phyloP scores from a whole-genome alignment of 2,329 filamentous ascomycete genomes.

The Thermoascus crustaceus region DNA sequence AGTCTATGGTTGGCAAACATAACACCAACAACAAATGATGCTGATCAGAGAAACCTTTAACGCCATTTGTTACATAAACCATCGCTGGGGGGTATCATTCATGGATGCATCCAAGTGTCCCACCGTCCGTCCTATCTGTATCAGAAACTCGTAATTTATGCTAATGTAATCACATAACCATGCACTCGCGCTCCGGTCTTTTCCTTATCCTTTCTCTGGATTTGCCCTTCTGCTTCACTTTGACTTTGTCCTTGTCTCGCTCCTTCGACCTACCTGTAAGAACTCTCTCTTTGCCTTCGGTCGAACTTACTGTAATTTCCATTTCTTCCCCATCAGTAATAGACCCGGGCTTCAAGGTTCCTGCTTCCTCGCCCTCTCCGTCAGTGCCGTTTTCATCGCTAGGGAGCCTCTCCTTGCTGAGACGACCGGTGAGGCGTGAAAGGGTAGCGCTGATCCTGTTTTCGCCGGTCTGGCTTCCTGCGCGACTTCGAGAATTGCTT shows the following conservation, averaged over 20 bases:
- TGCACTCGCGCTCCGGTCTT: conserved; percentile 36
- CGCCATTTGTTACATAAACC: too few species aligned
- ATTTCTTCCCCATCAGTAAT: neutral
- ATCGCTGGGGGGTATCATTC: too few species aligned
- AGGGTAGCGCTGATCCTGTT: conserved; percentile 28
- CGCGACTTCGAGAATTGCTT: conserved; percentile 27
- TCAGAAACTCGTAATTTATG: too few species aligned
- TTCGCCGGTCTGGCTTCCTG: conserved; percentile 28
- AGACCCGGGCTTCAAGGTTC: conserved; percentile 11
- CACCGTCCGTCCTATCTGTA: too few species aligned
- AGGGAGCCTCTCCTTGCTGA: conserved; percentile 23
- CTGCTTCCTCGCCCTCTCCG: conserved; percentile 20
- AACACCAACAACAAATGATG: too few species aligned
- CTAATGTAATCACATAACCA: conserved; percentile 35
- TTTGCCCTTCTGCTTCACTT: conserved; percentile 18
- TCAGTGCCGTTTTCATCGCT: conserved; percentile 18
- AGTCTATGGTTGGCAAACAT: too few species aligned
- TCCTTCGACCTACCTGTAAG: conserved; percentile 4
- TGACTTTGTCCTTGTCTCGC: conserved; percentile 14
- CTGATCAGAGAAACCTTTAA: too few species aligned
- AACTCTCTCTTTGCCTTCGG: conserved; percentile 3
- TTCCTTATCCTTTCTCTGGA: conserved; percentile 27
- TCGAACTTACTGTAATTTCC: neutral
- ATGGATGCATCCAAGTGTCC: too few species aligned
- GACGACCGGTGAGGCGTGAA: conserved; percentile 25